These are phyloP conservation scores for Exophiala lecanii-corni DNA, from an alignment of 2,329 filamentous ascomycete genomes.

Conservation along the genomic window DNA sequence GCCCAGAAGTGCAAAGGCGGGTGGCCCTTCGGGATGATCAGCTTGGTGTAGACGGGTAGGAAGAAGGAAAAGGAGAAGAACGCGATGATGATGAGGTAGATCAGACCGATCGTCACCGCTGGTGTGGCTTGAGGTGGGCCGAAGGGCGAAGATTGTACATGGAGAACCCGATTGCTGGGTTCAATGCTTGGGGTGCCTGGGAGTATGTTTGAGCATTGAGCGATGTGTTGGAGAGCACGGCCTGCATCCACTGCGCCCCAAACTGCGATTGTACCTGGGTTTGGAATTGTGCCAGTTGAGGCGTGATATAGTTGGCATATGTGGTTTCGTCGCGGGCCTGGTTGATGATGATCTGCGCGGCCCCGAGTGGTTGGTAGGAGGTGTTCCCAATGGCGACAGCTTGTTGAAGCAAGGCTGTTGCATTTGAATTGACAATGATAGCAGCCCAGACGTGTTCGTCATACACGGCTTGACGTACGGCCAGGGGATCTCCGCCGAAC, in stretches of 20 bases:
- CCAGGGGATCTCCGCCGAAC: constrained; percentile 53
- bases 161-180: constrained; percentile 53
- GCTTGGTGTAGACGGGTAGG: constrained; percentile 58
- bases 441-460: constrained; percentile 57
- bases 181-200: constrained; percentile 49
- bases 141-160: constrained; percentile 59
- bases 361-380: constrained; percentile 57
- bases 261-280: constrained; percentile 46
- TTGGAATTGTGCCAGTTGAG: constrained; percentile 47
- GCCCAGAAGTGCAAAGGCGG: constrained; percentile 56
- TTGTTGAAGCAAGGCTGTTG: constrained; percentile 52
- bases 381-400: constrained; percentile 53
- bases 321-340: constrained; percentile 55
- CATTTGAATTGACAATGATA: constrained; percentile 59
- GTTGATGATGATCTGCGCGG: constrained; percentile 53
- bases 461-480: constrained; percentile 56
- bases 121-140: constrained; percentile 51
- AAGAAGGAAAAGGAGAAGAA: constrained; percentile 65
- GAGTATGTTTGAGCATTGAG: constrained; percentile 42
- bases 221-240: constrained; percentile 30
- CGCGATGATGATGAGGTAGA: constrained; percentile 63
- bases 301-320: constrained; percentile 50
- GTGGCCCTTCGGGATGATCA: constrained; percentile 47
- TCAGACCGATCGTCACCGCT: constrained; percentile 58
- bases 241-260: constrained; percentile 38